Base-by-base conservation (phyloP, 2,329 filamentous ascomycete genomes). In the Claviceps sorghi region DNA sequence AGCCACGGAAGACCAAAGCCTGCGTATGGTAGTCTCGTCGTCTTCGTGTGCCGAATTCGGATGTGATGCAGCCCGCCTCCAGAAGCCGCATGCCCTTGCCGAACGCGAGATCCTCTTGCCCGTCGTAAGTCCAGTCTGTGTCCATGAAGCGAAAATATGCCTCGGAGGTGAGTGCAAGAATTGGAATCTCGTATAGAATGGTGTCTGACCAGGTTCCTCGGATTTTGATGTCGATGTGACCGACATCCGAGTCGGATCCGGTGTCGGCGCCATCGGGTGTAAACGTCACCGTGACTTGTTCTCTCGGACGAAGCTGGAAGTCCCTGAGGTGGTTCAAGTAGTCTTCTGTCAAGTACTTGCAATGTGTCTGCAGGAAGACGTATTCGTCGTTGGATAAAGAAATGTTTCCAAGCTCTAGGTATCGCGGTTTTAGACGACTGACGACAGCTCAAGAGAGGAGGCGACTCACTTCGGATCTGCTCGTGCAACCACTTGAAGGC, bases 71-170 rank as follows among this genome's bases (percentile, higher is more conserved):
- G 29, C 89, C 91, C 32, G 83, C 81, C 65, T 93, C 76, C 11
- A 98, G 70, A 36, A 98, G 73, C 50, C 75, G 75, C 57, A 83
- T 73, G 2, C 88, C 93, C 70, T 98, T 98, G 9, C 79, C 73
- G 56, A 82, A 88, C 1, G 93, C 90, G 59, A 84, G 84, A 49
- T 95, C 84, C 62, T 95, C 82, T 66, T 98, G 93, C 2, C 84
- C 84, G 6, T 86, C 79, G 61, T 97, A 86, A 60, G 79, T 83
- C 93, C 93, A 98, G 65, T 96, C 90, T 50, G 71, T 87, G 64
- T 98, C 89, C 73, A 89, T 88, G 69, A 95, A 97, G 64, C 87
- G 89, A 76, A 98, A 98, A 71, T 96, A 98, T 49, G 93, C 88
- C 67, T 98, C 91, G 48, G 89, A 96, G 1, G 91, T 88, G 57